Evolutionary conservation across 2,329 filamentous ascomycete species (phyloP), one percentile per base, ranked within the genome.

Genomic region (Cladorrhinum sp.): DNA sequence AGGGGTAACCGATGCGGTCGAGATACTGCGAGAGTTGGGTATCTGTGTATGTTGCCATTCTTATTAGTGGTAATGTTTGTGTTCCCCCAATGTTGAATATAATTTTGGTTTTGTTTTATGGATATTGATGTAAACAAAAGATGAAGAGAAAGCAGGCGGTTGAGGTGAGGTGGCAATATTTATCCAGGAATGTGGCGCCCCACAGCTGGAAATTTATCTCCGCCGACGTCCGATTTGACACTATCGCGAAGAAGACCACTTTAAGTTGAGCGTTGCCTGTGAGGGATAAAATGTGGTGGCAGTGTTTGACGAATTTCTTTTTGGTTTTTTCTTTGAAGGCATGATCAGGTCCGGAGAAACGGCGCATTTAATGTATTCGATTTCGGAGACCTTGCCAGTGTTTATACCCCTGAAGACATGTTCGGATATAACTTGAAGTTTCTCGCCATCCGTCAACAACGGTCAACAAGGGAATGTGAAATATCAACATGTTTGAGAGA

Each of bases 1-100:
- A 18, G 2, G n/a, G n/a, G 50, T 69, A 72, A 4, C 62, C 60
- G 60, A 75, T 71, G 59, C 72, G 70, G 9, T 63, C 24, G 27
- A 76, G 67, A 61, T 73, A 72, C 24, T 63, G 65, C 41, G 60
- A 58, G 22, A 75, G 65, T 36, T 75, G 72, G n/a, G 69, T 66
- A 22, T 68, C 56, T 24, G 63, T 68, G 55, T 66, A 72, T 1
- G 32, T 50, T 16, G 51, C 25, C 62, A 64, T 64, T 36, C 25
- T 57, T 48, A 32, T 6, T 32, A 32, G 29, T 32, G 13, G 13
- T 32, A 32, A 32, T 32, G 6, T 7, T 7, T 32, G 13, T 6
- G 29, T 32, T 7, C 13, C 7, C 6, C 13, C 7, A 13, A 6
- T 32, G 29, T 45, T 45, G 41, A 4, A 4, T 18, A n/a, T 45